Percentiles rank a stretch among this genome's conserved stretches.
Evolutionary conservation across 2,329 filamentous ascomycete genomes (phyloP).

Genomic region (Aspergillus tanneri): DNA sequence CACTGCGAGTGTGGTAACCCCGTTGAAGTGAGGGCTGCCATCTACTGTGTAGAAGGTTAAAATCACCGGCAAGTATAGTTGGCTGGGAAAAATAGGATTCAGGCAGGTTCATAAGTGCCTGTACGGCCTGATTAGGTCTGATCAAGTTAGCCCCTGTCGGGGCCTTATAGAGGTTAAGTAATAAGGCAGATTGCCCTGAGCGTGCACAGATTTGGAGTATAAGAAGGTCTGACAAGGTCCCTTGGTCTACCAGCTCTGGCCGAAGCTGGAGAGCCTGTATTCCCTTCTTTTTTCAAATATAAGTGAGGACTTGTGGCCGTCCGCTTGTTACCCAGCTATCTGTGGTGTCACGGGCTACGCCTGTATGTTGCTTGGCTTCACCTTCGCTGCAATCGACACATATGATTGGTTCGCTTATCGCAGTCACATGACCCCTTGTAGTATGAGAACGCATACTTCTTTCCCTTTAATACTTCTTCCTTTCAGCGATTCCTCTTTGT

Average conservation of each 20-base stretch:
- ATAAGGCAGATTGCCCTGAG: neutral
- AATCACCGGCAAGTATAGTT: neutral
- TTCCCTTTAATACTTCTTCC: too few relatives aligned
- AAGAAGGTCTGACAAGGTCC: neutral
- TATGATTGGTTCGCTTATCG: too few relatives aligned
- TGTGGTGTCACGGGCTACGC: too few relatives aligned
- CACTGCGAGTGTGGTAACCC: neutral
- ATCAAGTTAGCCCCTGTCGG: neutral
- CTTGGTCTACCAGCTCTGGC: neutral
- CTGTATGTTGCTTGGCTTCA: too few relatives aligned
- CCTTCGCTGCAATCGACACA: too few relatives aligned
- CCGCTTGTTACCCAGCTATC: neutral
- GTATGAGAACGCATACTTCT: too few relatives aligned
- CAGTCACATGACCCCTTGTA: too few relatives aligned
- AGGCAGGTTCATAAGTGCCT: neutral
- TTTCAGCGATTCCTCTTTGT: too few relatives aligned
- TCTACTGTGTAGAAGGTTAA: neutral
- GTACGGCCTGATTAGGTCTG: neutral
- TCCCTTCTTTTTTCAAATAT: neutral
- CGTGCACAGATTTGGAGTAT: neutral
- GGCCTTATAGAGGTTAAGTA: neutral
- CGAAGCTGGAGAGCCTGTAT: neutral
- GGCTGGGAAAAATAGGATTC: neutral
- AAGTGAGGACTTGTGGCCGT: neutral
- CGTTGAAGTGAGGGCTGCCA: neutral